These are phyloP conservation scores for Aspergillus saccharolyticus DNA, from an alignment of 495 filamentous ascomycete species.

Conservation along the genomic window DNA sequence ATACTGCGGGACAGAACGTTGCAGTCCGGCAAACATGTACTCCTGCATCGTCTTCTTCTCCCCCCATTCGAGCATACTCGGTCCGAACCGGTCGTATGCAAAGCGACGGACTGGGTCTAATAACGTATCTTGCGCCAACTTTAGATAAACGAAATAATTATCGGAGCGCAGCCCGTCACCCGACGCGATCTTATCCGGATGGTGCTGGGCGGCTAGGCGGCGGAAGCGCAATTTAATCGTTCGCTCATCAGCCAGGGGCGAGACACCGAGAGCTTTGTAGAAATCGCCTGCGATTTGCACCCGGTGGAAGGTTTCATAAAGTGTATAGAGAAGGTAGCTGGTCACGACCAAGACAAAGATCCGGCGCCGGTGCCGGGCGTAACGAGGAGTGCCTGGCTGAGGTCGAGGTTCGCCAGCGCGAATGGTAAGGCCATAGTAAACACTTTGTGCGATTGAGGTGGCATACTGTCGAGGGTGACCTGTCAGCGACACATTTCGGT, in stretches of 20 bases:
- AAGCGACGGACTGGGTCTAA: conserved; percentile 73
- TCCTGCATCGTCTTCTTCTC: conserved; percentile 68
- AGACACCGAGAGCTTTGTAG: conserved; percentile 68
- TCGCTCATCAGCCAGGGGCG: conserved; percentile 62
- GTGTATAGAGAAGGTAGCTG: conserved; percentile 82
- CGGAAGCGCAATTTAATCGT: conserved; percentile 81
- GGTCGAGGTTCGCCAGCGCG: conserved; percentile 86
- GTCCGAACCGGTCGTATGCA: conserved; percentile 90
- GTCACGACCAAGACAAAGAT: conserved; percentile 79
- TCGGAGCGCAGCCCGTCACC: conserved; percentile 32
- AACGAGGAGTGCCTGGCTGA: conserved; percentile 63
- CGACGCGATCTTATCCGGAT: conserved; percentile 75
- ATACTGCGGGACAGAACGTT: conserved; percentile 61
- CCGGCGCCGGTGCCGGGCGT: conserved; percentile 64
- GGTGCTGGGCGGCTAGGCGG: conserved; percentile 74
- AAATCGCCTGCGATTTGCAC: conserved; percentile 66
- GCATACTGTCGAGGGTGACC: conserved; percentile 53
- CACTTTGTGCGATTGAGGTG: conserved; percentile 68
- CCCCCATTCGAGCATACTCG: conserved; percentile 63
- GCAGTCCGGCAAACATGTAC: conserved; percentile 61
- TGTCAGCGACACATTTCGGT: not conserved
- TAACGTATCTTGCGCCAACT: conserved; percentile 78
- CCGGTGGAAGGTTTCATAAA: conserved; percentile 86
- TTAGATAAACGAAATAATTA: conserved; percentile 73
- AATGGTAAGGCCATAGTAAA: conserved; percentile 87